Conservation (phyloP, 2,329 filamentous ascomycete genomes). For the Ilyonectria mors-panacis region DNA sequence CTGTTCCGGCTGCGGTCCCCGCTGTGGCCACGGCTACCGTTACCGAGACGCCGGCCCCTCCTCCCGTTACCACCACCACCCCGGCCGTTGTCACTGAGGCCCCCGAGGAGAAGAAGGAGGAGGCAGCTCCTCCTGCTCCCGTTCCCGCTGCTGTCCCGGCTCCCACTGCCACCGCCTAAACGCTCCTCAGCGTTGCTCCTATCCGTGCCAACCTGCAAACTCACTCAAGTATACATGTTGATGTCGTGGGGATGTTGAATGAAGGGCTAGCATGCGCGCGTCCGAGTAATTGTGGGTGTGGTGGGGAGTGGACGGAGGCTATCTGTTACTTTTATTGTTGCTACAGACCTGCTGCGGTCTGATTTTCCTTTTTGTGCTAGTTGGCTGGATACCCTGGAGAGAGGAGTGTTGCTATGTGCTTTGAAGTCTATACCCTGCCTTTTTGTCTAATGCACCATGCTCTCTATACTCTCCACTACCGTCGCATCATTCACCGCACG, state of each 20-base stretch:
- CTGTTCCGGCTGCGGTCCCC: slow-evolving; percentile 38
- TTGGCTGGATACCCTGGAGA: slow-evolving; percentile 53
- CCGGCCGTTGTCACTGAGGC: slow-evolving; percentile 43
- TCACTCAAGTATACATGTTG: slow-evolving; percentile 17
- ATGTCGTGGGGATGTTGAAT: slow-evolving; percentile 21
- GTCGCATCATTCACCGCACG: neutral
- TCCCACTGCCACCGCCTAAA: slow-evolving; percentile 44
- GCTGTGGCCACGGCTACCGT: slow-evolving; percentile 45
- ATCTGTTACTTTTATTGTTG: slow-evolving; percentile 7
- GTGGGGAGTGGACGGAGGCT: slow-evolving; percentile 14
- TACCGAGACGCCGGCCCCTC: slow-evolving; percentile 37
- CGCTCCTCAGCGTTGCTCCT: slow-evolving; percentile 8
- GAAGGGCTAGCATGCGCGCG: slow-evolving; percentile 9
- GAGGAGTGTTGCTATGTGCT: slow-evolving; percentile 47
- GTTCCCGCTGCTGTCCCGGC: slow-evolving; percentile 39
- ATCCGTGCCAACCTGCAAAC: slow-evolving; percentile 28
- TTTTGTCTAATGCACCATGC: slow-evolving; percentile 43
- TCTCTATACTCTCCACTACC: slow-evolving; percentile 21
- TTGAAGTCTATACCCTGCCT: slow-evolving; percentile 52
- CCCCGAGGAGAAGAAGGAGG: slow-evolving; percentile 40
- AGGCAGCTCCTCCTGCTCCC: slow-evolving; percentile 39
- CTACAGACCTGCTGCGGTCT: slow-evolving; percentile 12
- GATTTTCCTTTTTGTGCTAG: slow-evolving; percentile 42
- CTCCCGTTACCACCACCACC: slow-evolving; percentile 26
- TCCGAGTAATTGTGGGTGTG: slow-evolving; percentile 15